Evolutionary conservation across 371 early-diverging fungal genomes (phyloP), one percentile per base, ranked within the genome.

Genomic region (Chytridium lagenaria): DNA sequence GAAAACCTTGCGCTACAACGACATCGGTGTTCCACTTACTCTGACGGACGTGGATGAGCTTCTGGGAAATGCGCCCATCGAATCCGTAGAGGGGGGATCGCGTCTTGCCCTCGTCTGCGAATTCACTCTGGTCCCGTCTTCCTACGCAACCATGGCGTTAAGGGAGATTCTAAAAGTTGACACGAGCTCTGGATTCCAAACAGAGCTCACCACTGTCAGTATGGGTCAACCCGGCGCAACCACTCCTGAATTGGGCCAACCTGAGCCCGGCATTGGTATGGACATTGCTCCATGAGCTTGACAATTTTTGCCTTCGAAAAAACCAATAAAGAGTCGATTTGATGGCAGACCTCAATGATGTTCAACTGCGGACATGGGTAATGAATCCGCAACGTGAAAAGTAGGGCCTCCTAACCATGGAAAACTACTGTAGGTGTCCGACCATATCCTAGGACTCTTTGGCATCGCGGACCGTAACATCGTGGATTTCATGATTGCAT

Each of bases 71-170:
- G 79, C 84, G 3, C 84, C 81, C 22, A 86, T 90, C 3, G 72
- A 67, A 31, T 75, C 76, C 31, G 57, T 76, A 33, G 73, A 77
- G 52, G 76, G 79, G 80, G 59, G 37, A 63, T 59, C 15, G 36
- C 16, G 26, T 12, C 7, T 61, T 36, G 61, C 93, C 1, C 77
- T 97, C 44, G 85, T 90, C 37, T 80, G 97, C 36, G 84, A 86
- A 67, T 90, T 99, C 74, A 90, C 90, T 1, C 83, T 99, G 64
- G 84, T 81, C 16, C 80, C 94, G 0, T 93, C 95, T 49, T 89
- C 92, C 67, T 99, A 99, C 81, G 99, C 99, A 7, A 99, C 99
- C 0, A 96, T 98, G 97, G 93, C 94, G 26, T 80, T 99, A 61
- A 88, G 98, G 36, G 99, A 99, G 82, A 83, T 97, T 23, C 90